Conservation (phyloP, 352 stramenopile species). For the Phytopythium aichiense region DNA sequence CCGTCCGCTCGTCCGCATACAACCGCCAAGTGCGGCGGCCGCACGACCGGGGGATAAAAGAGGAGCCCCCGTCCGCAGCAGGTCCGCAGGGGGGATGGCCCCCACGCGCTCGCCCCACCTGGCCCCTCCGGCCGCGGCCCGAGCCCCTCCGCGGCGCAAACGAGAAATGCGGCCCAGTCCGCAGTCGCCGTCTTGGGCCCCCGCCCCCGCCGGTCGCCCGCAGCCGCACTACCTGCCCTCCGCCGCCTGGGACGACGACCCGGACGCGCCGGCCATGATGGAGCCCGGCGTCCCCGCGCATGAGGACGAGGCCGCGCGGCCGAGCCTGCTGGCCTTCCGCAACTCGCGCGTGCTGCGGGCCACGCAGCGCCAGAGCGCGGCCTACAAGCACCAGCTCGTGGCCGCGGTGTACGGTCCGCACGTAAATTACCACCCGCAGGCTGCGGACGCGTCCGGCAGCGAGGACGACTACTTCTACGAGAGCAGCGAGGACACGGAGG, state of each 20-base stretch:
- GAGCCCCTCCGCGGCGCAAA: not conserved
- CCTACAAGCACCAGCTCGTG: constrained; percentile 37
- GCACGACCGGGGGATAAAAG: not conserved
- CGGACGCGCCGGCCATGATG: constrained; percentile 34
- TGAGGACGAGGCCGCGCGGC: constrained; percentile 22
- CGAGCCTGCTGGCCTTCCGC: constrained; percentile 46
- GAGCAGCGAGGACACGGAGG: constrained; percentile 23
- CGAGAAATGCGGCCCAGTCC: constrained; percentile 4
- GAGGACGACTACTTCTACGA: constrained; percentile 34
- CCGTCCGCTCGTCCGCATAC: not conserved
- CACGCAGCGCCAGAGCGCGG: constrained; percentile 37
- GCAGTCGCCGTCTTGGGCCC: constrained; percentile 1
- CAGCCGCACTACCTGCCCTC: not conserved
- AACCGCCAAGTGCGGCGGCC: not conserved
- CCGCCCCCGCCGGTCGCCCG: not conserved
- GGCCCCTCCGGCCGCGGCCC: not conserved
- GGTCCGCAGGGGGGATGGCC: not conserved
- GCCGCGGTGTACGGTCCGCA: constrained; percentile 19
- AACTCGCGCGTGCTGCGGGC: constrained; percentile 41
- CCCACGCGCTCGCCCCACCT: not conserved
- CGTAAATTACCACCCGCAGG: not conserved
- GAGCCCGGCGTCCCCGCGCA: constrained; percentile 13
- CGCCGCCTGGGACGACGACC: constrained; percentile 17
- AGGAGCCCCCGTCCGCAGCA: not conserved
- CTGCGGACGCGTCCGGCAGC: constrained; percentile 8